Evolutionary conservation across 139 green algal species (phyloP), one percentile per base, ranked within the genome.

Genomic region (Asterochloris sp.): DNA sequence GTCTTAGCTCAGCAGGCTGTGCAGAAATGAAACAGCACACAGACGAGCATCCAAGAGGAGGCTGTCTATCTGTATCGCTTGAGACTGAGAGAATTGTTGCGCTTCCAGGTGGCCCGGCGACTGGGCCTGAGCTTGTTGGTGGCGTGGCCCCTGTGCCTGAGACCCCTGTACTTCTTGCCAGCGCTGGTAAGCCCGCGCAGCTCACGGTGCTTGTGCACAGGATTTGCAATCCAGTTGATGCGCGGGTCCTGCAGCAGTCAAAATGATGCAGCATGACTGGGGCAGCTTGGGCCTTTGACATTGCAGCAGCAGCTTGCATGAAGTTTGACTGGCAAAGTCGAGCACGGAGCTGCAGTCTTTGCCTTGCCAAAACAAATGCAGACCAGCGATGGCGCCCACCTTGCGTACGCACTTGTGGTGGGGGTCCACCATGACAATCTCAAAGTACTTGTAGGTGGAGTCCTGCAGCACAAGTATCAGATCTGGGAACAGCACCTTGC

Each of bases 371-470:
- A 64, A 27, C 12, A 29, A 28, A 17, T 28, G 24, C 38, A 26
- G 17, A 62, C 26, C 21, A 64, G 54, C 9, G 47, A 24, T 62
- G 38, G 38, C 38, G 38, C 38, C 6, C 38, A 97, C 93, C 85
- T 96, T 97, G 87, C 97, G 93, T 83, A 99, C 95, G 81, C 88
- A 91, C 26, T 92, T 95, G 93, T 99, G 97, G 54, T 89, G 86
- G n/a, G 94, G 93, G 91, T 99, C 97, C 77, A 99, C 91, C 84
- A 98, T 85, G 92, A 99, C 98, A 63, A 99, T 92, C 91, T 99
- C 97, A 83, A 95, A 99, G 95, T 99, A 99, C 93, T 99, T 99
- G 96, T 98, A 99, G 75, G 94, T 95, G 14, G 95, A 98, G 87
- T 99, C 97, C 94, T 99, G 91, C 68, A 85, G 24, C 63, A 79